Conservation (phyloP, 345 rosid genomes). For the Sisymbrium altissimum region DNA sequence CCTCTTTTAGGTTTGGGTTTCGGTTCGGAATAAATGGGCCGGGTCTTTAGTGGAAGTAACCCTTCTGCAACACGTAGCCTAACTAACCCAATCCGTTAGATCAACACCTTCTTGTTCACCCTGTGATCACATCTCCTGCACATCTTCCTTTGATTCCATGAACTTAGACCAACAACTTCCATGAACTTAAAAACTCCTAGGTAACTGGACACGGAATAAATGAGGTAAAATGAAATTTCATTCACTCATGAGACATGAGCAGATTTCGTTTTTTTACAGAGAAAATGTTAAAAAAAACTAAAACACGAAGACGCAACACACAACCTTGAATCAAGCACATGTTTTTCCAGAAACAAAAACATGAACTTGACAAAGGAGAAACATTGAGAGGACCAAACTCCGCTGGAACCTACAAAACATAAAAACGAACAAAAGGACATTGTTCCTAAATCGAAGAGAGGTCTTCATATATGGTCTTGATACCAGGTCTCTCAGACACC, state of each 20-base stretch:
- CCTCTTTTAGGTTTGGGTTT: constrained; percentile 1
- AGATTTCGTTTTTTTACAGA: constrained; percentile 25
- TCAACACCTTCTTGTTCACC: too few species aligned
- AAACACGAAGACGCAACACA: constrained; percentile 19
- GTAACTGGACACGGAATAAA: not conserved
- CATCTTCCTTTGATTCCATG: too few species aligned
- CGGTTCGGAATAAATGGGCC: not conserved
- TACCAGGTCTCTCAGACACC: constrained; percentile 90
- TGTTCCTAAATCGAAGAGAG: constrained; percentile 73
- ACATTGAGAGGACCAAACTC: constrained; percentile 9
- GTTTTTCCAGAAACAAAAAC: constrained; percentile 20
- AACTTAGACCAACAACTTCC: not conserved
- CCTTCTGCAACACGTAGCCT: too few species aligned
- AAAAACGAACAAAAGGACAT: not conserved
- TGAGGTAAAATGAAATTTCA: not conserved
- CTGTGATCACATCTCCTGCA: too few species aligned
- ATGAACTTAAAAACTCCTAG: not conserved
- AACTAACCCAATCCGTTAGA: too few species aligned
- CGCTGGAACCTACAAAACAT: constrained; percentile 16
- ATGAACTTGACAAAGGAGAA: constrained; percentile 9
- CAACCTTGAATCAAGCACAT: constrained; percentile 12
- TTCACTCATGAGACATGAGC: constrained; percentile 36
- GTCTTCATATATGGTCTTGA: constrained; percentile 94
- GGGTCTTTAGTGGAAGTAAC: too few species aligned
- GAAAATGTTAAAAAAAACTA: not conserved